phyloP scores from a whole-genome alignment of 129 eudicot genomes.

The Ambrosia trifida region DNA sequence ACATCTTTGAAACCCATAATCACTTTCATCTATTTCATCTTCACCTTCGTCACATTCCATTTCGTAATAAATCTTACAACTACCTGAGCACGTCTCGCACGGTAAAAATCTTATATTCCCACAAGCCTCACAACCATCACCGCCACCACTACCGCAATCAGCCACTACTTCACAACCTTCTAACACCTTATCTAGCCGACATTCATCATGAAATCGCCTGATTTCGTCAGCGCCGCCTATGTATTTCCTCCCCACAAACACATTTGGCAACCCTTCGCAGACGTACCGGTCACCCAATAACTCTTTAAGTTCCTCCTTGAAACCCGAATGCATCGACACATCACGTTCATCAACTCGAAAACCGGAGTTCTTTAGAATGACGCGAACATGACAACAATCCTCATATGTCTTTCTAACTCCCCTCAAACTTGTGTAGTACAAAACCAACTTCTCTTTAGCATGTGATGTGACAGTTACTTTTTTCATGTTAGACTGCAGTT shows the following conservation, averaged over 20 bases:
- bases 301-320: constrained; percentile 80
- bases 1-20: constrained; percentile 81
- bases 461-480: background rate
- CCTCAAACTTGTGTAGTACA: constrained; percentile 82
- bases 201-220: constrained; percentile 63
- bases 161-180: constrained; percentile 56
- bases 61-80: constrained; percentile 77
- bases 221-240: constrained; percentile 86
- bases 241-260: constrained; percentile 62
- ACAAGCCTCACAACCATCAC: constrained; percentile 66
- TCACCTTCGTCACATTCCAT: constrained; percentile 43
- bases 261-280: constrained; percentile 71
- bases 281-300: constrained; percentile 49
- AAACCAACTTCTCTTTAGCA: constrained; percentile 46
- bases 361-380: constrained; percentile 58
- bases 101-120: constrained; percentile 81
- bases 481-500: background rate
- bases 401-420: constrained; percentile 94
- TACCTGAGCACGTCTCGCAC: constrained; percentile 93
- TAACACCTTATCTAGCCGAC: constrained; percentile 62
- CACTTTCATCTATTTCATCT: constrained; percentile 58
- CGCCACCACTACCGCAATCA: constrained; percentile 32
- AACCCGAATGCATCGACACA: constrained; percentile 92
- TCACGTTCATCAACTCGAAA: constrained; percentile 85
- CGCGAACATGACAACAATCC: constrained; percentile 75